phyloP scores from a whole-genome alignment of 176 grass and related monocot genomes.

The Phoenix dactylifera region DNA sequence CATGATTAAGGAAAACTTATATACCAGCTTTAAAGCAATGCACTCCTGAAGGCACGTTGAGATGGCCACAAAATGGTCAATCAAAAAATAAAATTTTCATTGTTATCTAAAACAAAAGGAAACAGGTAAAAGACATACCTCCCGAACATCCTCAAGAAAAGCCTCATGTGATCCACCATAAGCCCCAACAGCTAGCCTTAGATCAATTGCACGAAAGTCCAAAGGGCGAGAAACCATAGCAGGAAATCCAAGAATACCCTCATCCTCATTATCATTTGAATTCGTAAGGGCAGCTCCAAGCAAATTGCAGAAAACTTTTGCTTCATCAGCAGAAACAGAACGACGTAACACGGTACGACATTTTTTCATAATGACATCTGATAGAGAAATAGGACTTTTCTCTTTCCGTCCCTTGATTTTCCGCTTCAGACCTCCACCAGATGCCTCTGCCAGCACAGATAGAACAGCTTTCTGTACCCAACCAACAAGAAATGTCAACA shows the following conservation, averaged over 20 bases:
- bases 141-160: conserved; percentile 87
- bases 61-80: too few relatives aligned
- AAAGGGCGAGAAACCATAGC: conserved; percentile 88
- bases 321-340: conserved; percentile 68
- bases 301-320: conserved; percentile 87
- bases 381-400: conserved; percentile 52
- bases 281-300: conserved; percentile 78
- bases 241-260: conserved; percentile 96
- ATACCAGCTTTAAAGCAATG: too few relatives aligned
- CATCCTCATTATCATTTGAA: conserved; percentile 85
- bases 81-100: too few relatives aligned
- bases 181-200: conserved; percentile 76
- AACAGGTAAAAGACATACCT: conserved; percentile 49
- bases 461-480: conserved; percentile 80
- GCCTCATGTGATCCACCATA: conserved; percentile 79
- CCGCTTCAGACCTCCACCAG: conserved; percentile 32
- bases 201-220: conserved; percentile 96
- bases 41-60: too few relatives aligned
- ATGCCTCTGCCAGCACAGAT: conserved; percentile 63
- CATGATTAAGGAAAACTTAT: too few relatives aligned
- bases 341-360: conserved; percentile 62
- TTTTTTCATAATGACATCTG: conserved; percentile 69
- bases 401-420: conserved; percentile 28
- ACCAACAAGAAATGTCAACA: conserved; percentile 2
- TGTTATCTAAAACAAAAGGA: not conserved